Conservation (phyloP, 441 rosid genomes). For the Geranium incanum region DNA sequence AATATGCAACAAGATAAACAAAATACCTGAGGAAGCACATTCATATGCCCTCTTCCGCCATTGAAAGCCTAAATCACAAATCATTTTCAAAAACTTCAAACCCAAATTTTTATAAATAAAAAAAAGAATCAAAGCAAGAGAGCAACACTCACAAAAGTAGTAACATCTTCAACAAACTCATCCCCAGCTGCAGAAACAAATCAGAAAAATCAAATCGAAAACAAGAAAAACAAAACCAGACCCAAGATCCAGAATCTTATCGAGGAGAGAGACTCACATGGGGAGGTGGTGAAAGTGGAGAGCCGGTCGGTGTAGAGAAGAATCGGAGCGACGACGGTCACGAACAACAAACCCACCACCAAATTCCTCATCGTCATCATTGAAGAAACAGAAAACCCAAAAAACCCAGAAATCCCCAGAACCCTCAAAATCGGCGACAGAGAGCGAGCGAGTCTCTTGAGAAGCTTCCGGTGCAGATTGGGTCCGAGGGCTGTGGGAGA, state of each 20-base stretch:
- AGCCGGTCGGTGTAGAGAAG: constrained; percentile 46
- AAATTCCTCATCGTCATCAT: constrained; percentile 46
- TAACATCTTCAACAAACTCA: constrained; percentile 53
- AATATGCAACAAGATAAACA: not conserved
- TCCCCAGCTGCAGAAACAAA: constrained; percentile 39
- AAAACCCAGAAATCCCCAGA: not conserved
- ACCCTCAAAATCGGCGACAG: too few species aligned
- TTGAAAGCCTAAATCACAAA: constrained; percentile 38
- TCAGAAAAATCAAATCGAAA: constrained; percentile 1
- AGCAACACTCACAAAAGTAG: constrained; percentile 42
- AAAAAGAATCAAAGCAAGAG: not conserved
- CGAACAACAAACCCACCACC: constrained; percentile 47
- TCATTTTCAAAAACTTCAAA: not conserved
- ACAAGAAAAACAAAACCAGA: not conserved
- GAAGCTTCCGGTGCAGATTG: too few species aligned
- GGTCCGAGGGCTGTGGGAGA: too few species aligned
- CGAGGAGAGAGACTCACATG: constrained; percentile 25
- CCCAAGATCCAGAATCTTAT: not conserved
- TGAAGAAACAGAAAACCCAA: not conserved
- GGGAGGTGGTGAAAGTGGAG: constrained; percentile 37
- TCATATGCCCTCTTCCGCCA: constrained; percentile 40
- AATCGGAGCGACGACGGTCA: constrained; percentile 66
- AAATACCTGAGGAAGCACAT: constrained; percentile 53
- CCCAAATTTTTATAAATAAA: constrained; percentile 1
- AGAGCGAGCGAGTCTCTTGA: too few species aligned